phyloP scores from a whole-genome alignment of 345 rosid genomes.

The Lagerstroemia speciosa region DNA sequence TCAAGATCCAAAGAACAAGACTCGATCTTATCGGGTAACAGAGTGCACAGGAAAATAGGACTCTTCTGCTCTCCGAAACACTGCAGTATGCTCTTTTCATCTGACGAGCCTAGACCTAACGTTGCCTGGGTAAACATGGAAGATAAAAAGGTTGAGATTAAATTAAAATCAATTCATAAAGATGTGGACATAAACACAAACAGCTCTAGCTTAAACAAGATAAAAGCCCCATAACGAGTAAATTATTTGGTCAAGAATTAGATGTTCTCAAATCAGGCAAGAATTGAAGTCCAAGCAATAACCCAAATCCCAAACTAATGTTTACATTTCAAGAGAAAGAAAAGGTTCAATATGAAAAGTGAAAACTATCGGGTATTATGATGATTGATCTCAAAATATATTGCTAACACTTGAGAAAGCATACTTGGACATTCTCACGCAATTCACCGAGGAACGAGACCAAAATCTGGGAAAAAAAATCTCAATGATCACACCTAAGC shows the following conservation, averaged over 20 bases:
- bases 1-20: conserved; percentile 72
- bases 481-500: background rate
- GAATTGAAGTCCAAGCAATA: too few species aligned
- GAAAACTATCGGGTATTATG: too few species aligned
- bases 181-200: background rate
- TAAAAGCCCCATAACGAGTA: background rate
- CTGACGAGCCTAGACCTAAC: conserved; percentile 59
- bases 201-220: background rate
- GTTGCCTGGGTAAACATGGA: conserved; percentile 50
- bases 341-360: too few species aligned
- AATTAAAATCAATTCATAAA: background rate
- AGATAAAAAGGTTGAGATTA: background rate
- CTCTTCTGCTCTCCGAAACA: conserved; percentile 53
- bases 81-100: conserved; percentile 61
- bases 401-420: background rate
- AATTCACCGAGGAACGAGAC: background rate
- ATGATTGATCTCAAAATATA: too few species aligned
- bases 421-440: background rate
- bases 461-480: background rate
- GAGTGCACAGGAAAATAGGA: conserved; percentile 65
- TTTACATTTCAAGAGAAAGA: too few species aligned
- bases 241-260: too few species aligned
- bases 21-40: conserved; percentile 60
- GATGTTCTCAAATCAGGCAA: too few species aligned
- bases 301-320: too few species aligned